Base-by-base conservation (phyloP, 352 stramenopile species). In the Globisporangium rhizosaccharum region DNA sequence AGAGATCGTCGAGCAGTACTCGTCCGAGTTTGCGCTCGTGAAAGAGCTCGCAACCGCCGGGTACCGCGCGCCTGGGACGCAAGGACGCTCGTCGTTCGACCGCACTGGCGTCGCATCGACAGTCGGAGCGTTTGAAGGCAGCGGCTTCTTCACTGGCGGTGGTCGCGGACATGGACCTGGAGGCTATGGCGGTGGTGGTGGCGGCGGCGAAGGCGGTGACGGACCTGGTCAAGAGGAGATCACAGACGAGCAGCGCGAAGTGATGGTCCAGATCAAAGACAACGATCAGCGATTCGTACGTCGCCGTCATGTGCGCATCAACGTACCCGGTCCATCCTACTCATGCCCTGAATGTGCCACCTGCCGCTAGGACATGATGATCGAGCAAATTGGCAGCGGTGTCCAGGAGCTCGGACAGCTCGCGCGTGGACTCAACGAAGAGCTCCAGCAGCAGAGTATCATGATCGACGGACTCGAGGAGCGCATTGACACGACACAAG, bases 251-350 rank as follows among this genome's bases (percentile, higher is more conserved):
- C 79, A 94, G 14, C 79, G 67, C 20, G 62, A 72, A 15, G 80
- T 85, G 52, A 72, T 94, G 56, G 69, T 76, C 44, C 79, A 91
- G 56, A 92, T 94, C 62, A 79, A 90, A 30, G 60, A 77, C 57
- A 94, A 92, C 57, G 85, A 94, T 55, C 75, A 92, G 65, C 82
- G 79, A 42, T 88, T 94, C 45, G 84, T 94, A 86, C 54, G 82
- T 73, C 23, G 18, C 12, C 33, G 11, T 42, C 1, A 14, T 6
- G 12, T 12, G 20, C 25, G 33, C 3, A 8, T 8, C 20, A 3
- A 26, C 6, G 25, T 46, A 25, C 11, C 8, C 14, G 2, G n/a
- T 53, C 45, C 14, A n/a, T 12, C 47, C 53, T 44, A 23, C 37
- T 28, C 37, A 3, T 51, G 12, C 25, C 2, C 9, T 26, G 18